A percentile compares a stretch with the other conserved stretches of the same genome.
These are phyloP conservation scores for Botrytis porri DNA, from an alignment of 2,329 filamentous ascomycete species.

Conservation along the genomic window DNA sequence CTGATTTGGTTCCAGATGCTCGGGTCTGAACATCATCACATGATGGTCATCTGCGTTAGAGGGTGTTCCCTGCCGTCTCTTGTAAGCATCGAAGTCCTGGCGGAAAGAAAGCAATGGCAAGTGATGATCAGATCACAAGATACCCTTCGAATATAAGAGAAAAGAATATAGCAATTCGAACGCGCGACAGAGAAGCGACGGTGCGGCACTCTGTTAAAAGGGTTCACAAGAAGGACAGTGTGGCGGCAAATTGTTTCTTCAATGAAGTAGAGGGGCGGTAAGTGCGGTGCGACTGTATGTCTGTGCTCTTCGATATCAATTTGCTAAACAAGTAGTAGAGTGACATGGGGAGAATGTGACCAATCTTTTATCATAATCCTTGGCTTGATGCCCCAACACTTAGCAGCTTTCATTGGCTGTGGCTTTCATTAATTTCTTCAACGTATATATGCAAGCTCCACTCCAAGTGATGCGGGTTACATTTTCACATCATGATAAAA, in stretches of 20 bases:
- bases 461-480: not conserved
- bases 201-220: not conserved
- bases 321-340: not conserved
- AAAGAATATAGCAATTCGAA: not conserved
- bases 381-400: conserved; percentile 8
- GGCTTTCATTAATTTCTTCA: conserved; percentile 15
- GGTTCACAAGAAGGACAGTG: conserved; percentile 12
- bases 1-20: conserved; percentile 4
- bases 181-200: conserved; percentile 16
- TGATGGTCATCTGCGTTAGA: conserved; percentile 7
- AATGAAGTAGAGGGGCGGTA: conserved; percentile 11
- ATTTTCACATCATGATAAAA: not conserved
- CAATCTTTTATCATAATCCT: not conserved
- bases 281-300: conserved; percentile 1
- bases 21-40: conserved; percentile 11
- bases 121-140: not conserved
- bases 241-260: conserved; percentile 17
- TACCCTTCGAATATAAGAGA: not conserved
- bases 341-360: conserved; percentile 8
- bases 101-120: not conserved
- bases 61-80: conserved; percentile 1
- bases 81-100: not conserved
- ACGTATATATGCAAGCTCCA: conserved; percentile 3
- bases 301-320: conserved; percentile 1
- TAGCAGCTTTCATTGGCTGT: not conserved